Base-by-base conservation (phyloP, 176 grass and related monocot species). In the Oryza longistaminata region DNA sequence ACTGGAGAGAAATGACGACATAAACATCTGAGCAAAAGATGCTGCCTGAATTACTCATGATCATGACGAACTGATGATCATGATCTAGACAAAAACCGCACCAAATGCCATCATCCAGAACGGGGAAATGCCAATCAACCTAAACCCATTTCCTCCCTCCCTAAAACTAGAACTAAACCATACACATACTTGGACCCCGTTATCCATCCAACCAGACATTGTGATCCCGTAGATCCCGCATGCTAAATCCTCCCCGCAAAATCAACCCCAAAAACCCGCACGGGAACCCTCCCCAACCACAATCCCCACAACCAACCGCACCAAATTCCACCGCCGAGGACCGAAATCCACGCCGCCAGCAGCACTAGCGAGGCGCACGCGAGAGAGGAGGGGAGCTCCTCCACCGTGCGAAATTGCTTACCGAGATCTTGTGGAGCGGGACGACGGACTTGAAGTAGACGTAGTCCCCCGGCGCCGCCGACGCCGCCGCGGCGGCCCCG, bases 391-490 rank as follows among this genome's bases (percentile, higher is more conserved):
- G 11, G 37, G 19, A 4, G 29, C 5, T 26, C 22, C 0, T 2
- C 11, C 11, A 66, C 39, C 12, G 8, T 1, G 40, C 39, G 0
- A 7, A 31, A 31, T 31, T 31, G 76, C 89, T 77, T 88, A 98
- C 96, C 6, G 93, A 95, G 89, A 98, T 98, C 91, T 98, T 95
- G 87, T 95, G 93, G 62, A 98, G 87, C 52, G 96, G 96, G 42
- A 98, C 93, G 68, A 90, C 85, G 52, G 96, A 98, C 80, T 98
- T 98, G 91, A 98, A 95, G 88, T 95, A 83, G 64, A 93, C 83
- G 62, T 95, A 98, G 87, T 98, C 96, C 31, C 96, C 96, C 11
- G 96, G 93, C 17, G 73, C 50, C 78, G 81, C 76, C 46, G 77
- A 77, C 25, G 22, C 80, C 25, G 22, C 70, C 50, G 84, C 85